Conservation (phyloP, 2,329 filamentous ascomycete species). For the Fusarium pseudonygamai region DNA sequence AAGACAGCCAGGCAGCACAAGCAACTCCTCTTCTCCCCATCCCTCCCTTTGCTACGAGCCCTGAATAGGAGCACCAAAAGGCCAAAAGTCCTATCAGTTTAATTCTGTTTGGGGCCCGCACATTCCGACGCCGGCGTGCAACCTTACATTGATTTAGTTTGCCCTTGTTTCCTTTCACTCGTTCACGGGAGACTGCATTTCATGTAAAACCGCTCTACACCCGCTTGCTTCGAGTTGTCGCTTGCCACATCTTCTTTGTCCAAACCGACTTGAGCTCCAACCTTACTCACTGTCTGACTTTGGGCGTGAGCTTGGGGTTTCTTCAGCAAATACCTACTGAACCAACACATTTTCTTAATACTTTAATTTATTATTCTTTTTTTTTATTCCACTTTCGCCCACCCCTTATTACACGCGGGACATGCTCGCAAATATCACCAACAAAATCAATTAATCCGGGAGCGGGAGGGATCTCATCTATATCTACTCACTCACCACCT, state of each 20-base stretch:
- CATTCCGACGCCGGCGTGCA: constrained; percentile 42
- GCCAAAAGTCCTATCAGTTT: constrained; percentile 17
- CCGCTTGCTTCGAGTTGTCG: constrained; percentile 27
- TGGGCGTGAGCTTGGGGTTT: not conserved
- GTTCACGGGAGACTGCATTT: constrained; percentile 40
- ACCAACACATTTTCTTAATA: constrained; percentile 5
- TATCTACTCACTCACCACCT: not conserved
- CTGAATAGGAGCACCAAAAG: constrained; percentile 30
- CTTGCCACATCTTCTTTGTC: constrained; percentile 11
- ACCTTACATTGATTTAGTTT: constrained; percentile 32
- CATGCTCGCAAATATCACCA: constrained; percentile 1
- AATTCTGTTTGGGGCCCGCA: constrained; percentile 23
- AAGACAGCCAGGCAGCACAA: constrained; percentile 13
- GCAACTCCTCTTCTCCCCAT: constrained; percentile 38
- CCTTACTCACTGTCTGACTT: not conserved
- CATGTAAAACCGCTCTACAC: constrained; percentile 36
- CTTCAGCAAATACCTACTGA: not conserved
- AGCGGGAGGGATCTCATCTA: not conserved
- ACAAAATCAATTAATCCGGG: not conserved
- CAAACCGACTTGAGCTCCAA: not conserved
- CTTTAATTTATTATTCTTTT: not conserved
- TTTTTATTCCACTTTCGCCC: too few relatives aligned
- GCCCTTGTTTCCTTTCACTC: constrained; percentile 39
- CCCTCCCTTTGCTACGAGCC: constrained; percentile 42
- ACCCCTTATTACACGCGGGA: not conserved